These are phyloP conservation scores for Amanita pallidorosea DNA, from an alignment of 768 basidiomycete genomes.

Conservation along the genomic window DNA sequence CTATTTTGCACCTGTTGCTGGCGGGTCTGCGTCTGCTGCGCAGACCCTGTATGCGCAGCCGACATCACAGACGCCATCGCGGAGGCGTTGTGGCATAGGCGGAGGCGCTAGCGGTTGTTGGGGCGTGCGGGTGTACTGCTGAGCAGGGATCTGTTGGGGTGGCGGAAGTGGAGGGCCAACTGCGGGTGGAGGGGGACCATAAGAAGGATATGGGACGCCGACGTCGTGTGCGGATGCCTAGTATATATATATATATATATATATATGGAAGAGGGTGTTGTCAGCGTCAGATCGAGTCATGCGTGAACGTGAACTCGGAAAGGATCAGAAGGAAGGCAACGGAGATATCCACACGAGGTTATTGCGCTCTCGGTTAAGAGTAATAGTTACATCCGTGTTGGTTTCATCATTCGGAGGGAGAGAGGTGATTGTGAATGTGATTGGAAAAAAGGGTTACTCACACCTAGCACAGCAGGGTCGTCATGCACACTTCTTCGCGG, in stretches of 20 bases:
- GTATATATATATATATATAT: not conserved
- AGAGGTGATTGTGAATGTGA: not conserved
- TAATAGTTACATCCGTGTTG: conserved; percentile 20
- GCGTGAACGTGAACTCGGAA: not conserved
- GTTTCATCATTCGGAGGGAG: conserved; percentile 16
- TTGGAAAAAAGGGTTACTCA: conserved; percentile 29
- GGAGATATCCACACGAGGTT: conserved; percentile 40
- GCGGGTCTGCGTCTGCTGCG: conserved; percentile 12
- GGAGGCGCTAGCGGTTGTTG: conserved; percentile 3
- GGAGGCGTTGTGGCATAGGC: not conserved
- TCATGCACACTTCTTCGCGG: conserved; percentile 59
- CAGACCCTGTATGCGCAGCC: conserved; percentile 4
- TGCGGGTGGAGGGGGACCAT: conserved; percentile 14
- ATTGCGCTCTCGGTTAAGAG: conserved; percentile 24
- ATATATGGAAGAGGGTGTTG: not conserved
- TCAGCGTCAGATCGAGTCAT: not conserved
- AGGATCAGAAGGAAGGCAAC: conserved; percentile 52
- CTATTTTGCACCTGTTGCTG: conserved; percentile 9
- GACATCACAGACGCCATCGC: not conserved
- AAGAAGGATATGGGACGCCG: conserved; percentile 12
- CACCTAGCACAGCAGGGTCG: conserved; percentile 78
- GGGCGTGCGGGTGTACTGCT: conserved; percentile 7
- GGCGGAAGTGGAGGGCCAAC: conserved; percentile 14
- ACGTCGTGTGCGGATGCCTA: conserved; percentile 41
- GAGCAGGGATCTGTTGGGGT: conserved; percentile 17